A percentile compares a stretch with the other conserved stretches of the same genome.
Conservation (phyloP, 768 basidiomycete genomes). For the Sporobolomyces roseus region DNA sequence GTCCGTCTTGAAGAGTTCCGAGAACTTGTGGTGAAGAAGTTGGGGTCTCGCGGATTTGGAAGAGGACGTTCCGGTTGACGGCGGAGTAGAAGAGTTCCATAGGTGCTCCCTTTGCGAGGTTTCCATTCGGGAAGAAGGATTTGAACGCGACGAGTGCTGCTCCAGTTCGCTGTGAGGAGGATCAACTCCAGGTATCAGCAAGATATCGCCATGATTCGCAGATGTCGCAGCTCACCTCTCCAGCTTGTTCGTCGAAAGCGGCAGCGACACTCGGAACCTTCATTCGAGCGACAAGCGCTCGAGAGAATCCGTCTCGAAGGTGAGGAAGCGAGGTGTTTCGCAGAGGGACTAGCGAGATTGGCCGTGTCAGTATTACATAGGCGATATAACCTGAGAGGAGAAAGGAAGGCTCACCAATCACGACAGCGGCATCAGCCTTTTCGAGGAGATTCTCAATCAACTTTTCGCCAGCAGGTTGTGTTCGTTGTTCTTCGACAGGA, state of each 20-base stretch:
- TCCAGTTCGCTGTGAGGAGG: conserved; percentile 43
- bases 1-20: conserved; percentile 46
- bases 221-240: conserved; percentile 43
- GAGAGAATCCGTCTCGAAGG: conserved; percentile 51
- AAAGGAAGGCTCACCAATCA: conserved; percentile 46
- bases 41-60: conserved; percentile 45
- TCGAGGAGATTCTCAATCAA: conserved; percentile 47
- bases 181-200: background rate
- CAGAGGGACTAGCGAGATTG: conserved; percentile 47
- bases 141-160: conserved; percentile 48
- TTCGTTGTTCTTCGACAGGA: conserved; percentile 26
- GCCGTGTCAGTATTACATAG: background rate
- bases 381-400: background rate
- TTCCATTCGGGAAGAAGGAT: conserved; percentile 48
- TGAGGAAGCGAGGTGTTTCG: conserved; percentile 51
- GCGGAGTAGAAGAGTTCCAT: conserved; percentile 46
- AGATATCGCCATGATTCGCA: background rate
- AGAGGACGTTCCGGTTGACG: conserved; percentile 43
- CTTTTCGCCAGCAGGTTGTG: conserved; percentile 44
- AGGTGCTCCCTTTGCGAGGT: conserved; percentile 47
- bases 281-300: conserved; percentile 49
- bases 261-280: conserved; percentile 47
- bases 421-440: conserved; percentile 46
- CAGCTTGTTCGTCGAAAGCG: conserved; percentile 44
- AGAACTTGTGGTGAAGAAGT: conserved; percentile 43